Conservation (phyloP, 257 asterid species). For the Solanum etuberosum region DNA sequence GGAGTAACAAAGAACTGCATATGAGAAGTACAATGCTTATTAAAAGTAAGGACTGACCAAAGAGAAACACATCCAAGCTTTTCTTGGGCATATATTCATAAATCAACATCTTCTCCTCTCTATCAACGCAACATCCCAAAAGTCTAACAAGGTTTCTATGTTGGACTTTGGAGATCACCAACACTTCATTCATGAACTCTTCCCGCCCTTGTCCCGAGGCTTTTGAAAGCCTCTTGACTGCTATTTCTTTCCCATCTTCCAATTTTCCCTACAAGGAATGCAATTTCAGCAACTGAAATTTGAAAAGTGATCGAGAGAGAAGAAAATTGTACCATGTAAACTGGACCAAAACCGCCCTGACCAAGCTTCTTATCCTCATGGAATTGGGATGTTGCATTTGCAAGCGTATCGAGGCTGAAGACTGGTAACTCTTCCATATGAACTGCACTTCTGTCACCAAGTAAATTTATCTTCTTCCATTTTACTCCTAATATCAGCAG, state of each 20-base stretch:
- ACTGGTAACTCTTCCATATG: slow-evolving; percentile 27
- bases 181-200: slow-evolving; percentile 53
- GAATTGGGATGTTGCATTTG: slow-evolving; percentile 32
- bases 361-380: slow-evolving; percentile 32
- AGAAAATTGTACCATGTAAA: background rate
- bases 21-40: background rate
- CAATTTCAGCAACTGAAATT: background rate
- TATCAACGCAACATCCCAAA: slow-evolving; percentile 37
- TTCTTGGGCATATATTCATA: slow-evolving; percentile 33
- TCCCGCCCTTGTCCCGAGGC: slow-evolving; percentile 44
- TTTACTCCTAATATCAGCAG: background rate
- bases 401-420: slow-evolving; percentile 23
- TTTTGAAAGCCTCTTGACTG: slow-evolving; percentile 50
- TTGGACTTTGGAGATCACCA: slow-evolving; percentile 50
- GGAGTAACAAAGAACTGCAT: background rate
- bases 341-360: slow-evolving; percentile 61
- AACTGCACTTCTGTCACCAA: background rate
- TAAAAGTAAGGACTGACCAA: background rate
- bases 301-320: background rate
- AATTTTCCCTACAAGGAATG: slow-evolving; percentile 30
- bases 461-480: no score
- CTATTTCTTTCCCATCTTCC: slow-evolving; percentile 42
- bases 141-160: slow-evolving; percentile 57
- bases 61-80: slow-evolving; percentile 51
- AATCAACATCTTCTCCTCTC: slow-evolving; percentile 48